Evolutionary conservation across 2,329 filamentous ascomycete genomes (phyloP), one percentile per base, ranked within the genome.

Genomic region (Fusarium kyushuense): DNA sequence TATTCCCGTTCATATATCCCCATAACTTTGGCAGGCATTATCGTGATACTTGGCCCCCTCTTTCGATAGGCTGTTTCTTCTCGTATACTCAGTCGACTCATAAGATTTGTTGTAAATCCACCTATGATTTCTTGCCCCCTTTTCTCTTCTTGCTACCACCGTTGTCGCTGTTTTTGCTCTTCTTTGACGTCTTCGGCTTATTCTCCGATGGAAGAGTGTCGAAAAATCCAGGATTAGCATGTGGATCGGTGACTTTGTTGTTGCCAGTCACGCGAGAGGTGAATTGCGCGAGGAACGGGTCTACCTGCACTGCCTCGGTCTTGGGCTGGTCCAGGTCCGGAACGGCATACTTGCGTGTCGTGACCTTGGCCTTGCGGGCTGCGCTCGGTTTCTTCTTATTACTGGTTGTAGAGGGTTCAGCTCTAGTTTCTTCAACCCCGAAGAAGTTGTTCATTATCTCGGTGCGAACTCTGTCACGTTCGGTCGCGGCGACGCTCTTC

Each of bases 281-380:
- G 38, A 63, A 63, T 32, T 63, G 49, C 12, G 58, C 36, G 10
- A 27, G n/a, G 33, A 63, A 63, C 11, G 32, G 12, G 32, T 63
- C 59, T n/a, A 21, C n/a, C n/a, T 35, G 17, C 23, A 32, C 40
- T 21, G 11, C 35, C 35, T 38, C 21, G 11, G n/a, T 7, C 32
- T 48, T 33, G 42, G 58, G 42, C 16, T 38, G 52, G 29, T 47
- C 38, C 8, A 60, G 33, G 17, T 54, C 33, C 6, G 25, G 46
- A 29, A 60, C 23, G 7, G 57, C 36, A 27, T 36, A 19, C 46
- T 41, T 62, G 30, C 19, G 32, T 19, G 42, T 8, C 33, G 51
- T 25, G 19, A 23, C n/a, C n/a, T 59, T 51, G 21, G 25, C 43
- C 32, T 45, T 23, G 41, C 41, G 51, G 32, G 40, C 40, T 45